phyloP scores from a whole-genome alignment of 805 yeast genomes.

The Ogataea glucozyma region DNA sequence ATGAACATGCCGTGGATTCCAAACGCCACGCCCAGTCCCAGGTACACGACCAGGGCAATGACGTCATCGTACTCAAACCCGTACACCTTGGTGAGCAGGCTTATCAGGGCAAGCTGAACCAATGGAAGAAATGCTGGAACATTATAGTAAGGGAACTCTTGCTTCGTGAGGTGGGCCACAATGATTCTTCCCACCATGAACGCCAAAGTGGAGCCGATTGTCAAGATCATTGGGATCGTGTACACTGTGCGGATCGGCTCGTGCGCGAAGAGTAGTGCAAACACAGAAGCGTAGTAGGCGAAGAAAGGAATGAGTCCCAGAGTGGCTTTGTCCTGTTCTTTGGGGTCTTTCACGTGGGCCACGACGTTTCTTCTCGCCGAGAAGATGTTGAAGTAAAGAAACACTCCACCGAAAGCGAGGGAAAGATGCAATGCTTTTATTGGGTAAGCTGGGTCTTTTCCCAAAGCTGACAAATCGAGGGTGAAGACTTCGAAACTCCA shows the following conservation, averaged over 20 bases:
- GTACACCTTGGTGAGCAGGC: constrained; percentile 38
- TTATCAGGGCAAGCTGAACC: constrained; percentile 43
- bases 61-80: constrained; percentile 43
- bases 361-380: constrained; percentile 67
- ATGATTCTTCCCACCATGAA: constrained; percentile 90
- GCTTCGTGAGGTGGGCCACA: constrained; percentile 79
- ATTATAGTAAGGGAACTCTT: constrained; percentile 71
- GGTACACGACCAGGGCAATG: constrained; percentile 56
- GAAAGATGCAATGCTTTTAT: constrained; percentile 47
- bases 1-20: constrained; percentile 74
- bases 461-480: constrained; percentile 41
- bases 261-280: constrained; percentile 47
- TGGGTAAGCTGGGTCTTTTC: constrained; percentile 27
- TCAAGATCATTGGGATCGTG: constrained; percentile 58
- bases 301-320: constrained; percentile 70
- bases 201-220: constrained; percentile 77
- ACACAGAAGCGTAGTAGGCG: constrained; percentile 50
- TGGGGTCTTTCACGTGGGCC: constrained; percentile 36
- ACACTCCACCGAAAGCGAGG: constrained; percentile 51
- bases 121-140: constrained; percentile 70
- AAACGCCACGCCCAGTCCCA: constrained; percentile 65
- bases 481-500: constrained; percentile 53
- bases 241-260: constrained; percentile 49
- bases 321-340: constrained; percentile 39
- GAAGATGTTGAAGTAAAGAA: constrained; percentile 61